Evolutionary conservation across 2,329 filamentous ascomycete species (phyloP).

Genomic region (Meredithiella fracta): DNA sequence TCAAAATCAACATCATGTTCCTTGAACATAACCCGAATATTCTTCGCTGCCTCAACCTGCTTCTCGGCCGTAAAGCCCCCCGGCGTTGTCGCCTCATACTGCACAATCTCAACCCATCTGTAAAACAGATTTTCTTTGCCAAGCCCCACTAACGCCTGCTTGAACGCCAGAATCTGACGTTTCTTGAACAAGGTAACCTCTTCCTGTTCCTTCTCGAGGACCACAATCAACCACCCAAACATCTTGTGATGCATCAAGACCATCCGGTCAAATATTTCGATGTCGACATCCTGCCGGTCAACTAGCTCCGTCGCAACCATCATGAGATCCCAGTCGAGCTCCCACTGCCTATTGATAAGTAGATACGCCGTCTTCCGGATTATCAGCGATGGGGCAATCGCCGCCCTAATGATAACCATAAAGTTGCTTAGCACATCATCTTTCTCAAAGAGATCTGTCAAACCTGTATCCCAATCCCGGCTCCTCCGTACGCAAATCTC

Average conservation of each 20-base stretch:
- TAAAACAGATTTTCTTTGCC: conserved; percentile 85
- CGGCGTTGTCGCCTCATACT: conserved; percentile 66
- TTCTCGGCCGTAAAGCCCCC: conserved; percentile 62
- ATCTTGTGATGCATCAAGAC: conserved; percentile 51
- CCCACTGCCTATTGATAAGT: conserved; percentile 71
- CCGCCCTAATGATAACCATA: conserved; percentile 45
- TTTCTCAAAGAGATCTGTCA: conserved; percentile 34
- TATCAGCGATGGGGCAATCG: conserved; percentile 50
- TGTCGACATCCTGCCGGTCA: conserved; percentile 33
- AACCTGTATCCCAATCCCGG: conserved; percentile 49
- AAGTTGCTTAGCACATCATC: conserved; percentile 34
- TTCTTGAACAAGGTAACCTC: conserved; percentile 46
- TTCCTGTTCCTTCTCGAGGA: conserved; percentile 37
- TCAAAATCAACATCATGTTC: conserved; percentile 69
- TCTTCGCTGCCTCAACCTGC: conserved; percentile 54
- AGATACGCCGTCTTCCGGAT: conserved; percentile 73
- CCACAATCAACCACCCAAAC: conserved; percentile 46
- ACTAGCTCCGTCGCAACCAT: conserved; percentile 53
- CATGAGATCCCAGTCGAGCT: conserved; percentile 76
- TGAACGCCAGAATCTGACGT: conserved; percentile 64
- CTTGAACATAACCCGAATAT: conserved; percentile 61
- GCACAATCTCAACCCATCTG: conserved; percentile 81
- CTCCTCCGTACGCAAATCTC: conserved; percentile 73
- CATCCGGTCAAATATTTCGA: conserved; percentile 54
- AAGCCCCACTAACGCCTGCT: conserved; percentile 54